phyloP scores from a whole-genome alignment of 2,329 filamentous ascomycete genomes.

The Diaporthe vaccinii region DNA sequence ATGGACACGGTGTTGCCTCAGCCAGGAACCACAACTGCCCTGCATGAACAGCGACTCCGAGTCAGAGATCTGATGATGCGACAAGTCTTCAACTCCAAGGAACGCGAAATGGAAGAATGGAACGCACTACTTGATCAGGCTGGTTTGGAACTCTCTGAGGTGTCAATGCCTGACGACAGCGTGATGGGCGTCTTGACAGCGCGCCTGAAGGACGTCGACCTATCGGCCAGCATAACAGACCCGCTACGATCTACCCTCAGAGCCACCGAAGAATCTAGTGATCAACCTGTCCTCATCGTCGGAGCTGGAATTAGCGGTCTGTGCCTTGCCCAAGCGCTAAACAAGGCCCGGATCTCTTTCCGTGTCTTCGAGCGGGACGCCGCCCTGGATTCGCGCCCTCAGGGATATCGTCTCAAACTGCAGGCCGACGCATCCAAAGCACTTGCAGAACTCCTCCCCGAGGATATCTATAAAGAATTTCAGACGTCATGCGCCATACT shows the following conservation, averaged over 20 bases:
- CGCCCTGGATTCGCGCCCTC: slow-evolving; percentile 14
- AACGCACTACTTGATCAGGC: slow-evolving; percentile 3
- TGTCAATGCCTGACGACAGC: slow-evolving; percentile 11
- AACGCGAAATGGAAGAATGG: slow-evolving; percentile 26
- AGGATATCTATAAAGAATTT: neutral
- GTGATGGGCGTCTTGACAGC: slow-evolving; percentile 9
- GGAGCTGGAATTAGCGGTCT: slow-evolving; percentile 21
- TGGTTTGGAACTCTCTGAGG: neutral
- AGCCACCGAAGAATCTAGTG: neutral
- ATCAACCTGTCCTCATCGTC: slow-evolving; percentile 1
- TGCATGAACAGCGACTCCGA: slow-evolving; percentile 4
- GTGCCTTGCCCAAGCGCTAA: slow-evolving; percentile 16
- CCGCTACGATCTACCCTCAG: too few relatives aligned
- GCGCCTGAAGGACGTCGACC: neutral
- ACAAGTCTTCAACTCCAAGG: slow-evolving; percentile 17
- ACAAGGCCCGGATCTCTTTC: slow-evolving; percentile 17
- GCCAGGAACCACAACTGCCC: slow-evolving; percentile 2
- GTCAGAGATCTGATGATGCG: slow-evolving; percentile 27
- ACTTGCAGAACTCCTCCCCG: neutral
- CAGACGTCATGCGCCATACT: neutral
- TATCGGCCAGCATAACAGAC: neutral
- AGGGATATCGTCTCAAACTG: slow-evolving; percentile 16
- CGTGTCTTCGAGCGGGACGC: slow-evolving; percentile 23
- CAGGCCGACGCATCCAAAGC: slow-evolving; percentile 7
- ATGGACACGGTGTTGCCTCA: slow-evolving; percentile 30